Conservation (phyloP, 2,329 filamentous ascomycete species). For the Ascochyta clinopodiicola region DNA sequence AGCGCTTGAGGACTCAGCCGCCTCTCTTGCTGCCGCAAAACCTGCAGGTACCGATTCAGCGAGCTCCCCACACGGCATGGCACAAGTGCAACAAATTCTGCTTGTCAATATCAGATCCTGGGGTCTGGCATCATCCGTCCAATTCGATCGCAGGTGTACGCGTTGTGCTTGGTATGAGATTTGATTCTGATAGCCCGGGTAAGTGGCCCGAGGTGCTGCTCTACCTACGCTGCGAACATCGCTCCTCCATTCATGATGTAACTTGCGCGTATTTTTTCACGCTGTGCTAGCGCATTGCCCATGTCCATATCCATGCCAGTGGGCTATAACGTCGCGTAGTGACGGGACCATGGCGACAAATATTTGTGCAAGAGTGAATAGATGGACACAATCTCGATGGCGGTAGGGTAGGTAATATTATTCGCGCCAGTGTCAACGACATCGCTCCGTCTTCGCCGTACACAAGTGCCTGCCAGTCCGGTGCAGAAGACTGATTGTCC, state of each 20-base stretch:
- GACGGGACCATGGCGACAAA: not conserved
- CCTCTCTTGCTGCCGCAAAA: not conserved
- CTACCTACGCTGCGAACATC: not conserved
- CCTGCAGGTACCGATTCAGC: constrained; percentile 13
- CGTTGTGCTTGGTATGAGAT: not conserved
- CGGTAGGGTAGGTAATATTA: not conserved
- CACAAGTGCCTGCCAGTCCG: not conserved
- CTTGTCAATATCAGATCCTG: constrained; percentile 2
- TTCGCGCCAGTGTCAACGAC: not conserved
- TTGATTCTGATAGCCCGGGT: not conserved
- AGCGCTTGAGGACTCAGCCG: not conserved
- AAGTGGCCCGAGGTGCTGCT: not conserved
- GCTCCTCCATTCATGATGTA: constrained; percentile 8
- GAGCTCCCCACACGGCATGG: not conserved
- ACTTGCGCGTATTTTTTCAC: constrained; percentile 6
- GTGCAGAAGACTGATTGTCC: not conserved
- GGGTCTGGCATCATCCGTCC: not conserved
- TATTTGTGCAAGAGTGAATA: not conserved
- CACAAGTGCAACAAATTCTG: not conserved
- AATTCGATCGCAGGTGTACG: not conserved
- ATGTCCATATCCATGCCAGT: too few species aligned
- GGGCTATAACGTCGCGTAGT: constrained; percentile 1
- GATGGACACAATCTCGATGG: not conserved
- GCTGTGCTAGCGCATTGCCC: not conserved
- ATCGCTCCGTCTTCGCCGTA: not conserved